Evolutionary conservation across 306 rosid genomes (phyloP).

Genomic region (Canavalia ensiformis): DNA sequence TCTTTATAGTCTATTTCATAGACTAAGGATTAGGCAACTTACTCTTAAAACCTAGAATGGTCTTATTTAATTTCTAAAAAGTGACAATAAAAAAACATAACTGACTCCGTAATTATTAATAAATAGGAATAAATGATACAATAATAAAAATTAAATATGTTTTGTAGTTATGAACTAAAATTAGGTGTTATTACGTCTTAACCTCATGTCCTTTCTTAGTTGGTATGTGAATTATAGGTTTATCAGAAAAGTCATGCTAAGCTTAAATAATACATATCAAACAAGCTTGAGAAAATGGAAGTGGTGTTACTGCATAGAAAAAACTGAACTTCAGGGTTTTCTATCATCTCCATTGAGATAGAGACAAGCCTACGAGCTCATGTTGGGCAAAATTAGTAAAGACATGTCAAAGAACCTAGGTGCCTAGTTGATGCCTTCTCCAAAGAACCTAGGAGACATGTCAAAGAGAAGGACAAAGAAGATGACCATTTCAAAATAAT

Average conservation of each 20-base stretch:
- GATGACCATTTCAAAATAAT: conserved; percentile 53
- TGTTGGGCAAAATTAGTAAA: conserved; percentile 69
- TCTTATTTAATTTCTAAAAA: too few species aligned
- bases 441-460: conserved; percentile 3
- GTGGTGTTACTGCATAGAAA: conserved; percentile 51
- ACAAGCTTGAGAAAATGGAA: conserved; percentile 62
- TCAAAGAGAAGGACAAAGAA: conserved; percentile 16
- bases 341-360: conserved; percentile 54
- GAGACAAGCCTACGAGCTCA: conserved; percentile 70
- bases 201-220: too few species aligned
- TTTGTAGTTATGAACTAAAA: too few species aligned
- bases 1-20: background rate
- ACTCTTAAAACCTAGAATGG: conserved; percentile 24
- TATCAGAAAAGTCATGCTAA: conserved; percentile 43
- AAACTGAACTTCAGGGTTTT: conserved; percentile 52
- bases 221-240: too few species aligned
- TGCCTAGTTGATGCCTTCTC: conserved; percentile 64
- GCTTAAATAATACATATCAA: conserved; percentile 59
- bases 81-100: background rate
- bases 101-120: too few species aligned
- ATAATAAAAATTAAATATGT: too few species aligned
- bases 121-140: too few species aligned
- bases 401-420: conserved; percentile 78
- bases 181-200: too few species aligned
- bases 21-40: conserved; percentile 64